Evolutionary conservation across 257 asterid genomes (phyloP), one percentile per base, ranked within the genome.

Genomic region (Euphrasia confusa): DNA sequence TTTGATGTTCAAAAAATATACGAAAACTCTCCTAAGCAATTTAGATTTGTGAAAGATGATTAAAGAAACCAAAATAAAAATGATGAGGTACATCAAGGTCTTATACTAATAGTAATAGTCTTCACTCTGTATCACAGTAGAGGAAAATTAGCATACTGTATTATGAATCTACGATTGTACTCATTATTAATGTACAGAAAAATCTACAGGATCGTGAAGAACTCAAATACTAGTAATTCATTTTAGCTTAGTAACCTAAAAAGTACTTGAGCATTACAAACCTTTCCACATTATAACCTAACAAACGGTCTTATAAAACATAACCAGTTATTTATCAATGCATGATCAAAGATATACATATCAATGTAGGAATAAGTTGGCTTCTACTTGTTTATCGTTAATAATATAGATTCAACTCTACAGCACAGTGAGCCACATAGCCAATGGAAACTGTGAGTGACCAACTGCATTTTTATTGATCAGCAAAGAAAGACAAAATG

Each of bases 1-100:
- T 71, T 67, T 52, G 5, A 37, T 65, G 58, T 66, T 40, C 59
- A 60, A 64, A 67, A 60, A 39, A 5, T 49, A 64, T 14, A 7
- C 5, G 26, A 7, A 27, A 42, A 39, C 47, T 28, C n/a, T 5
- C 33, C 52, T 44, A 60, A 14, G 18, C 7, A 7, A 44, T 47
- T 45, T 21, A 17, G 52, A 58, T 40, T 39, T 3, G 48, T 21
- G 24, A 53, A 37, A 4, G 45, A 66, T 33, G 17, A 64, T 14
- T 56, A 58, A 61, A 39, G 18, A 42, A 53, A 7, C 11, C 47
- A 15, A 44, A 27, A 8, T 54, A 21, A 24, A 64, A 56, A 56
- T 45, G 28, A 14, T 26, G 54, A 54, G 39, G 64, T 26, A 49
- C 52, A 15, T 50, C 27, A 32, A 68, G 35, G 18, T 57, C 67